Evolutionary conservation across 495 filamentous ascomycete species (phyloP).

Genomic region (Polyplosphaeria fusca): DNA sequence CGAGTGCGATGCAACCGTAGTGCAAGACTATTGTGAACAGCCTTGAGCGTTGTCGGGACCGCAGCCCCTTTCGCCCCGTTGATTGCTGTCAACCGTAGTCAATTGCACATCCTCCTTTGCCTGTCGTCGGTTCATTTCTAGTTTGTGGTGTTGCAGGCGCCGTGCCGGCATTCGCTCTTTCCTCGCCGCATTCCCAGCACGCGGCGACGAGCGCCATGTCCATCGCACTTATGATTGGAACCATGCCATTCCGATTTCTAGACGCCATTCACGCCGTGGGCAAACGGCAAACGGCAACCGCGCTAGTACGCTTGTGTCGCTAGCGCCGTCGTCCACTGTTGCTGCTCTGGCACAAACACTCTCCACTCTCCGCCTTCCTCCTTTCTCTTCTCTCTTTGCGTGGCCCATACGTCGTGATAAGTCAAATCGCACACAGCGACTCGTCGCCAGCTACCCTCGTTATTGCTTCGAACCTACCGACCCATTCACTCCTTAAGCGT

Average conservation of each 20-base stretch:
- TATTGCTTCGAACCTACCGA: neutral
- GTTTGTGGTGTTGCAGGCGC: too few species aligned
- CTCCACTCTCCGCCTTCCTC: neutral
- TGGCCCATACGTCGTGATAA: neutral
- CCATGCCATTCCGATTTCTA: neutral
- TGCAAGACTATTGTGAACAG: too few species aligned
- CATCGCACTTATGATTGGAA: slow-evolving; percentile 8
- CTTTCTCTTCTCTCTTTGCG: neutral
- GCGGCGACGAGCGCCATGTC: neutral
- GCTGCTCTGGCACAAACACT: neutral
- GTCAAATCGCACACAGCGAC: neutral
- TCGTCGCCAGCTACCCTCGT: neutral
- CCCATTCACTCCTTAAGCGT: neutral
- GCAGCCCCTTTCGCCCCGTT: too few species aligned
- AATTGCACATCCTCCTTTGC: too few species aligned
- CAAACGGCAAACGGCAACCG: neutral
- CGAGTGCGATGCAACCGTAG: too few species aligned
- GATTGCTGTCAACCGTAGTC: too few species aligned
- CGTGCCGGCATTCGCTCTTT: too few species aligned
- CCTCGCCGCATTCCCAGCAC: too few species aligned
- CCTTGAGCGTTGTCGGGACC: too few species aligned
- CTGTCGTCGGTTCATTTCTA: too few species aligned
- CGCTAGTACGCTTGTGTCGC: slow-evolving; percentile 1
- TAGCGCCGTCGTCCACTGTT: neutral
- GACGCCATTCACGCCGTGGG: neutral